Evolutionary conservation across 1,139 yeast species (phyloP).

Genomic region (Debaryomycetaceae sp.): DNA sequence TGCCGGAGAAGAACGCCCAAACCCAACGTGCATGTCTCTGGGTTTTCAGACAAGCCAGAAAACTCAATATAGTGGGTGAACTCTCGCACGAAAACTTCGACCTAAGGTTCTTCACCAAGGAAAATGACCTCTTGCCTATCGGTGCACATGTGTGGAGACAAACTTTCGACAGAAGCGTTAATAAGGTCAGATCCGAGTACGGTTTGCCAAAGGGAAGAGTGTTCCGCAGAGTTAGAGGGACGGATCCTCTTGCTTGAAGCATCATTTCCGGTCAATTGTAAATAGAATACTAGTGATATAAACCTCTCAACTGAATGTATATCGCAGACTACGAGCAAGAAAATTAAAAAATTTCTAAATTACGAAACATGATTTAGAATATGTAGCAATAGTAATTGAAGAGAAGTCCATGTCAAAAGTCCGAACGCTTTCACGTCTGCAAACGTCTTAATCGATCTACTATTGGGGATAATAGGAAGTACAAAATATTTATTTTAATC

Average conservation of each 20-base stretch:
- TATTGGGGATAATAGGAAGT: background rate
- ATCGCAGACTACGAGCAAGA: too few species aligned
- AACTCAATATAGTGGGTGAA: constrained; percentile 12
- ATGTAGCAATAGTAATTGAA: too few species aligned
- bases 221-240: constrained; percentile 52
- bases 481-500: too few species aligned
- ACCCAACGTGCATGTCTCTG: constrained; percentile 83
- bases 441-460: background rate
- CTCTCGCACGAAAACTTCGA: constrained; percentile 51
- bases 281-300: too few species aligned
- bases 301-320: too few species aligned
- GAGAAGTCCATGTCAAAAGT: too few species aligned
- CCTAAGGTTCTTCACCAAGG: constrained; percentile 62
- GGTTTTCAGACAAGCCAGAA: constrained; percentile 72
- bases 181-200: constrained; percentile 61
- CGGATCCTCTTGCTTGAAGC: constrained; percentile 18
- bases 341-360: too few species aligned
- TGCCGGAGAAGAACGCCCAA: constrained; percentile 85
- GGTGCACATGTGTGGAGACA: constrained; percentile 96
- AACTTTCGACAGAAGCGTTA: constrained; percentile 74
- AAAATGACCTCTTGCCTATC: constrained; percentile 59
- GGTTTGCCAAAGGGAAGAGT: constrained; percentile 76
- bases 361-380: too few species aligned
- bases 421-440: too few species aligned
- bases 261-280: background rate